These are phyloP conservation scores for Diversispora epigaea DNA, from an alignment of 192 early-diverging fungal genomes.

Conservation along the genomic window DNA sequence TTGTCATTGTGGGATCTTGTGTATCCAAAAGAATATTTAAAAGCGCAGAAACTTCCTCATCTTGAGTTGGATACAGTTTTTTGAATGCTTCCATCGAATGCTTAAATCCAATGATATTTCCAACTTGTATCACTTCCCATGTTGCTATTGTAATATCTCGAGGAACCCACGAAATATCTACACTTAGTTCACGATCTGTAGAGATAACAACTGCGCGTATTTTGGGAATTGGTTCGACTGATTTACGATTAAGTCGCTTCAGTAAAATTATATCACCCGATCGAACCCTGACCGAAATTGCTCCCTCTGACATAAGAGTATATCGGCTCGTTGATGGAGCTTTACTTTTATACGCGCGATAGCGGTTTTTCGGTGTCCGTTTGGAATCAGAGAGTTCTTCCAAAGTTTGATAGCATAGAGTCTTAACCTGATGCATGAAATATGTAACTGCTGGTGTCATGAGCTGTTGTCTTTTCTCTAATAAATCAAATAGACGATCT, in stretches of 20 bases:
- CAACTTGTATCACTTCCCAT: not conserved
- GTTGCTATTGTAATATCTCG: not conserved
- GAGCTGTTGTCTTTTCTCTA: not conserved
- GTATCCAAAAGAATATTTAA: not conserved
- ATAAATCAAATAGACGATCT: not conserved
- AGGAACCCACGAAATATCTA: slow-evolving; percentile 5
- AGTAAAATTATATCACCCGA: not conserved
- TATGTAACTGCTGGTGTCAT: not conserved
- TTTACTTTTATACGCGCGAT: not conserved
- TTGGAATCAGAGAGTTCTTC: not conserved
- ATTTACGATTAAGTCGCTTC: not conserved
- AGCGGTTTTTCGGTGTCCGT: not conserved
- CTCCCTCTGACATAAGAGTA: not conserved
- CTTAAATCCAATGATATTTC: slow-evolving; percentile 3
- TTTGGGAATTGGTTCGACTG: not conserved
- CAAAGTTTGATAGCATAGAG: not conserved
- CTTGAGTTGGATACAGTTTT: not conserved
- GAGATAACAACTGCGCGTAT: not conserved
- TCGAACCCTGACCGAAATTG: not conserved
- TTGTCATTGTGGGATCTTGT: not conserved
- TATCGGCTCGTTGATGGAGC: not conserved
- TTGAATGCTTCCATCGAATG: not conserved
- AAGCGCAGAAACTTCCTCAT: not conserved
- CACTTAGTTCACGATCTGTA: not conserved
- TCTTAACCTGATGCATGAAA: not conserved